Evolutionary conservation across 176 grass and related monocot species (phyloP).

Genomic region (Triticum dicoccoides): DNA sequence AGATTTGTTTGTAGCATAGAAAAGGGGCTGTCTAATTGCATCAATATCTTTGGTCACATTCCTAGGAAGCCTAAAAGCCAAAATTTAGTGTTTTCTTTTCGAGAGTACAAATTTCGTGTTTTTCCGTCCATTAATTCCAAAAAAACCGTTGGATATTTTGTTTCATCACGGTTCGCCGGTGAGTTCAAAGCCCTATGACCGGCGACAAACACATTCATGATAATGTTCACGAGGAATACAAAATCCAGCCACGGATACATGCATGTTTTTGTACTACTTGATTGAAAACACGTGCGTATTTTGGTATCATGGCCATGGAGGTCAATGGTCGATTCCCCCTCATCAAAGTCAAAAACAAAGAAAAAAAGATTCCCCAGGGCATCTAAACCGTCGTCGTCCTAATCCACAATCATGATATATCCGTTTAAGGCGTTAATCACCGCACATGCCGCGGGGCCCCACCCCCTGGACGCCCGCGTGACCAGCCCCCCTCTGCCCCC

Average conservation of each 20-base stretch:
- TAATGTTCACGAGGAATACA: too few relatives aligned
- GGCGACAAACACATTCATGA: too few relatives aligned
- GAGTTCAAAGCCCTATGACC: too few relatives aligned
- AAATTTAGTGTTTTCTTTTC: too few relatives aligned
- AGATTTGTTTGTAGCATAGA: too few relatives aligned
- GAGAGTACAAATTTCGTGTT: neutral
- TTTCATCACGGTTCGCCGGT: too few relatives aligned
- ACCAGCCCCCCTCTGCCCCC: neutral
- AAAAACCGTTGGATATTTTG: neutral
- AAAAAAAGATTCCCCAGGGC: neutral
- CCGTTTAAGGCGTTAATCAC: slow-evolving; percentile 3
- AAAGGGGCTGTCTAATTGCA: too few relatives aligned
- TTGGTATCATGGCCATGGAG: neutral
- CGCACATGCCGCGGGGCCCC: neutral
- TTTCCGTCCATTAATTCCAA: neutral
- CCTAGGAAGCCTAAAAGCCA: too few relatives aligned
- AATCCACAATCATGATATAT: neutral
- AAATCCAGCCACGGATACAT: too few relatives aligned
- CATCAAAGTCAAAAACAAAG: too few relatives aligned
- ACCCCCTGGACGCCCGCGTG: neutral
- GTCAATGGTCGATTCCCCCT: neutral
- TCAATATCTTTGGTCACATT: too few relatives aligned
- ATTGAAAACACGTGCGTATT: neutral
- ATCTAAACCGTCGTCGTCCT: neutral
- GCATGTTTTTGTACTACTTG: too few relatives aligned